Percentiles rank a stretch among this genome's conserved stretches.
phyloP scores from a whole-genome alignment of 371 early-diverging fungal genomes.

The Mucor indicus region DNA sequence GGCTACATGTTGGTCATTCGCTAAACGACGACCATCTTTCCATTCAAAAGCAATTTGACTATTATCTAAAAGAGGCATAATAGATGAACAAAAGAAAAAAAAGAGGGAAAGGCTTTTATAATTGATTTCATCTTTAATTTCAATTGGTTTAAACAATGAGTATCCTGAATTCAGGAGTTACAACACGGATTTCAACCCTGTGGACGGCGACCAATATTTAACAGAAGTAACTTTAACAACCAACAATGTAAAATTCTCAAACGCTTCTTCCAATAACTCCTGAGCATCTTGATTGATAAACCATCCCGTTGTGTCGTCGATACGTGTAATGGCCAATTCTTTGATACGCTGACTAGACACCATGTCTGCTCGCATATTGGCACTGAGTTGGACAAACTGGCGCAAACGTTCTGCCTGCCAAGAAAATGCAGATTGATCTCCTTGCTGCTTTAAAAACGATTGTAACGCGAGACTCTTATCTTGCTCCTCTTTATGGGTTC shows the following conservation, averaged over 20 bases:
- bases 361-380: constrained; percentile 11
- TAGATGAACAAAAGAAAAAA: no score
- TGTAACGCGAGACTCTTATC: constrained; percentile 15
- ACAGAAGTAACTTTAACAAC: constrained; percentile 30
- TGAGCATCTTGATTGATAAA: constrained; percentile 23
- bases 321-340: constrained; percentile 7
- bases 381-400: constrained; percentile 19
- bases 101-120: no score
- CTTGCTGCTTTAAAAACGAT: constrained; percentile 19
- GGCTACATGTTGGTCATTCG: constrained; percentile 26
- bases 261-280: constrained; percentile 27
- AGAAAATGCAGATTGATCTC: constrained; percentile 12
- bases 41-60: constrained; percentile 12
- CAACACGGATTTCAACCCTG: constrained; percentile 16
- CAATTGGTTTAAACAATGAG: constrained; percentile 3
- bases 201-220: constrained; percentile 19
- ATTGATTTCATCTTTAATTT: neutral
- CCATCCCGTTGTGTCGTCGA: constrained; percentile 19
- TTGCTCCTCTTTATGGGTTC: neutral
- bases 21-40: constrained; percentile 30
- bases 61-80: no score
- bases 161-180: no score
- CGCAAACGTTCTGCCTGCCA: constrained; percentile 41
- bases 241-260: constrained; percentile 34
- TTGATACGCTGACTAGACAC: neutral